phyloP scores from a whole-genome alignment of 305 asterid species.

The Solanum hybrid region DNA sequence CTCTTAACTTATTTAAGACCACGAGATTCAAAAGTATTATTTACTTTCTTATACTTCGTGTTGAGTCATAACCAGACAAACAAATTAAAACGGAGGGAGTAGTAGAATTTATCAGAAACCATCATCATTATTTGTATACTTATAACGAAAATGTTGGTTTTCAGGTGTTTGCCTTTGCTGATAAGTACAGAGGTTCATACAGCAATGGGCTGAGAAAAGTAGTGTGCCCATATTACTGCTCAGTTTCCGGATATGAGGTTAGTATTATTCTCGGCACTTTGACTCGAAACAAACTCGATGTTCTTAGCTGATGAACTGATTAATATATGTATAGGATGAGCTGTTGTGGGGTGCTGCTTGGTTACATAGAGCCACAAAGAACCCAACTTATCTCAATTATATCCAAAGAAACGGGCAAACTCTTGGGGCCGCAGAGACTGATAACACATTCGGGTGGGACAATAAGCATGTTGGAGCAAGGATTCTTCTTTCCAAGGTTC shows the following conservation, averaged over 20 bases:
- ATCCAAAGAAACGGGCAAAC: slow-evolving; percentile 82
- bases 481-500: slow-evolving; percentile 86
- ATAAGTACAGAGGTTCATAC: slow-evolving; percentile 80
- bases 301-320: not conserved
- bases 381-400: slow-evolving; percentile 59
- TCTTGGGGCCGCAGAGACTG: slow-evolving; percentile 86
- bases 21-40: rapidly evolving
- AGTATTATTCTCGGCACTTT: not conserved
- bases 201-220: slow-evolving; percentile 47
- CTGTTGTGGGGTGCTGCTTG: slow-evolving; percentile 99
- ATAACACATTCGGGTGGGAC: slow-evolving; percentile 94
- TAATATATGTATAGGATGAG: slow-evolving; percentile 55
- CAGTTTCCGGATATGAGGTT: slow-evolving; percentile 91
- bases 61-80: not conserved
- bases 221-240: slow-evolving; percentile 91
- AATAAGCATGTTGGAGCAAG: slow-evolving; percentile 98
- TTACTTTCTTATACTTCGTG: not conserved
- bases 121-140: not conserved
- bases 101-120: not conserved
- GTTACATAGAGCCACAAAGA: slow-evolving; percentile 82
- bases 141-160: not conserved
- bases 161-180: slow-evolving; percentile 90
- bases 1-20: not conserved
- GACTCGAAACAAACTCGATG: not conserved
- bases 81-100: not conserved